Conservation (phyloP, 129 eudicot species). For the Flaveria trinervia region DNA sequence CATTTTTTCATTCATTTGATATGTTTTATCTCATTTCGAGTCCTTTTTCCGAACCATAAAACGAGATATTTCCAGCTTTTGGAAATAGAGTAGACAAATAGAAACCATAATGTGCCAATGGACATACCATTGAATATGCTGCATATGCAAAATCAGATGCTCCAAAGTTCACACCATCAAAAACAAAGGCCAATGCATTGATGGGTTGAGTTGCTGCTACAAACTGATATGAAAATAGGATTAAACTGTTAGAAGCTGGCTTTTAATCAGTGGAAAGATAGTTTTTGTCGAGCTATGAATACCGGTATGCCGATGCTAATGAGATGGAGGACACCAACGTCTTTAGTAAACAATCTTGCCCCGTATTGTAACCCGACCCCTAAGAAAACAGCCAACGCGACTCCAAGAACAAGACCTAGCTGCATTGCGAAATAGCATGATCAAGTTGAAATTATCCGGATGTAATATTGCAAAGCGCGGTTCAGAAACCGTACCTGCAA, state of each 20-base stretch:
- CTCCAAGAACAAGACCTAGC: conserved; percentile 74
- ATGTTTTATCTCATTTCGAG: not conserved
- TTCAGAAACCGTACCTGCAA: conserved; percentile 46
- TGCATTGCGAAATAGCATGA: conserved; percentile 32
- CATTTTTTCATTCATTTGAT: not conserved
- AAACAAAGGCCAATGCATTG: conserved; percentile 79
- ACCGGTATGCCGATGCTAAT: conserved; percentile 84
- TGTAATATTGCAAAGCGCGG: not conserved
- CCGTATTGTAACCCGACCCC: conserved; percentile 72
- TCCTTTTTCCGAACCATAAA: not conserved
- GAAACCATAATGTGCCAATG: not conserved
- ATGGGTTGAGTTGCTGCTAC: conserved; percentile 85
- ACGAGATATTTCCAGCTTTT: not conserved
- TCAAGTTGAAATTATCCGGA: conserved; percentile 5
- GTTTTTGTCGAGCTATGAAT: conserved; percentile 16
- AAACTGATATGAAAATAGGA: conserved; percentile 42
- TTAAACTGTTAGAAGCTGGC: not conserved
- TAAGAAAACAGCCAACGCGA: conserved; percentile 53
- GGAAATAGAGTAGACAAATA: not conserved
- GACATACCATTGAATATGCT: conserved; percentile 71
- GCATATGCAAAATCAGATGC: conserved; percentile 90
- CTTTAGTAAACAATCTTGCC: conserved; percentile 72
- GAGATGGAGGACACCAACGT: conserved; percentile 60
- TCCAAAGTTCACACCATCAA: conserved; percentile 89
- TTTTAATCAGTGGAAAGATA: not conserved